A percentile compares a stretch with the other conserved stretches of the same genome.
phyloP scores from a whole-genome alignment of 1,284 basidiomycete species.

The Sphaerobolus stellatus region DNA sequence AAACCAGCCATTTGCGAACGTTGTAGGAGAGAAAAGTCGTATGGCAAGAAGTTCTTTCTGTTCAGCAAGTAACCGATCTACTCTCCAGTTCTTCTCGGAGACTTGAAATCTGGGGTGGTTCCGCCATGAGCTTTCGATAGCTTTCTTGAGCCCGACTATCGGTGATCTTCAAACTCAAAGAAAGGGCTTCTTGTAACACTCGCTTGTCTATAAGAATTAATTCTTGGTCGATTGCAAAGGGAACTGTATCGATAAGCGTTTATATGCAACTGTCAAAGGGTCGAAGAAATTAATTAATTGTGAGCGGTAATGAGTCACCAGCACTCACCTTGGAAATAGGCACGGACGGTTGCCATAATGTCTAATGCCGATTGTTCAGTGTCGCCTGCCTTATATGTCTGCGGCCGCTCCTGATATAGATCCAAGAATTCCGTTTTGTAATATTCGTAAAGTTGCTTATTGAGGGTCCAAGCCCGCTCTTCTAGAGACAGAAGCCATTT shows the following conservation, averaged over 20 bases:
- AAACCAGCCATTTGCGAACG: too few relatives aligned
- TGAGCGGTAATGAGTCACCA: not conserved
- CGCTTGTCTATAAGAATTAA: constrained; percentile 40
- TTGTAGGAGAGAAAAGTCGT: too few relatives aligned
- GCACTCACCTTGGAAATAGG: constrained; percentile 66
- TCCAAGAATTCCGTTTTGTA: constrained; percentile 58
- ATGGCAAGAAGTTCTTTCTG: constrained; percentile 43
- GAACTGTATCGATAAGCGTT: constrained; percentile 63
- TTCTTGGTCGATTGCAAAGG: constrained; percentile 61
- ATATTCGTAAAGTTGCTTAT: constrained; percentile 55
- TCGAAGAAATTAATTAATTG: constrained; percentile 1
- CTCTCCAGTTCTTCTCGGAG: constrained; percentile 51
- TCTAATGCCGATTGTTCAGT: constrained; percentile 52
- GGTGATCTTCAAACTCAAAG: constrained; percentile 44
- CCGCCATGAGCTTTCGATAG: constrained; percentile 56
- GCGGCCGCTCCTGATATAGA: constrained; percentile 39
- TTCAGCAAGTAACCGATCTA: constrained; percentile 51
- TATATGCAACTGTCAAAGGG: constrained; percentile 58
- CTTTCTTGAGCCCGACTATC: constrained; percentile 46
- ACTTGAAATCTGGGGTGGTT: constrained; percentile 46
- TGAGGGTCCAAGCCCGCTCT: constrained; percentile 52
- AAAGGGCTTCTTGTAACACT: constrained; percentile 43
- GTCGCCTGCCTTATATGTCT: constrained; percentile 25
- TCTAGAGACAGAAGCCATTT: constrained; percentile 56
- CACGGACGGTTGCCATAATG: constrained; percentile 71